Base-by-base conservation (phyloP, 371 early-diverging fungal species). In the Basidiobolus meristosporus region DNA sequence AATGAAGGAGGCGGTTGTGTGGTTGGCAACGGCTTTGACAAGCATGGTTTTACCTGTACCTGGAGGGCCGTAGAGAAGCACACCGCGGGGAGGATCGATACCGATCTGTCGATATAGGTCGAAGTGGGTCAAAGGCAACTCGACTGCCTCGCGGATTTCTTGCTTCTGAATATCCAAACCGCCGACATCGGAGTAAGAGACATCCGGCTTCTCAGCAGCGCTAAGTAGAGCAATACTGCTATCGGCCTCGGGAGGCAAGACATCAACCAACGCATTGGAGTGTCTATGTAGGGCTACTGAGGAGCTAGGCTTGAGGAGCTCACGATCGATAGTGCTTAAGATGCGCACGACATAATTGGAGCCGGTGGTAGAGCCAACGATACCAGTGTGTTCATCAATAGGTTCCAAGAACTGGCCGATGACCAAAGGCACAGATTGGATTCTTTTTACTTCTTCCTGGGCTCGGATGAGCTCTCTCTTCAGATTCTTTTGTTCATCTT, bases 11-110 rank as follows among this genome's bases (percentile, higher is more conserved):
- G 99, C 99, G 0, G 95, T 90, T 4, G 98, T 98, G 54, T 98
- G 97, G 60, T 99, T 90, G 15, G 99, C 99, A 14, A 99, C 99
- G 0, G 99, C 99, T 63, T 99, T 99, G 31, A 99, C 99, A 29
- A 99, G 65, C 86, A 99, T 93, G 1, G 99, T 99, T 64, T 97
- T 96, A 19, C 89, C 97, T 12, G 82, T 82, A 46, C 99, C 99
- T 3, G 99, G 98, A 23, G 93, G 90, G 3, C 99, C 99, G 51
- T 98, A 99, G 9, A 99, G 65, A 39, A 99, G 64, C 7, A 98
- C 98, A 48, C 98, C 98, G 39, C 98, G 83, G 14, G 98, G 99
- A 19, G 99, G 99, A 57, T 95, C 93, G 54, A 99, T 99, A 59
- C 99, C 99, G 57, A 99, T 98, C 67, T 99, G 98, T 38, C 84